Evolutionary conservation across 176 grass and related monocot genomes (phyloP), one percentile per base, ranked within the genome.

Genomic region (Cenchrus purpureus): DNA sequence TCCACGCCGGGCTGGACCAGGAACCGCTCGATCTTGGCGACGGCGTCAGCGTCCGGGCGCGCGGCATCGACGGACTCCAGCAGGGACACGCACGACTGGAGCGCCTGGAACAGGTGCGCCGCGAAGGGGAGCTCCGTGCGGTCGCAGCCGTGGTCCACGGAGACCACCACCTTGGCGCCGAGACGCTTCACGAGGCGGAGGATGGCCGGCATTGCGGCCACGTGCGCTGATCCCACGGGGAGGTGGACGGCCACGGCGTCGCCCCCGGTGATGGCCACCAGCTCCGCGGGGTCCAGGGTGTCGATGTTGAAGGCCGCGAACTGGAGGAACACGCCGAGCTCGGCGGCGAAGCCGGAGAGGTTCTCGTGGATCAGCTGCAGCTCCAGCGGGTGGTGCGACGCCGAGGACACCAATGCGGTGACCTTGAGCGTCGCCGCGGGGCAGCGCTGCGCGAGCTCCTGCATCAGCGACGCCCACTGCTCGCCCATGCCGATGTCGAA

Each of bases 391-490:
- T 93, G 79, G 87, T 93, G 87, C 75, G 89, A 91, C 40, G 87
- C 74, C 48, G 87, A 45, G 0, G 93, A 89, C 60, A 98, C 90
- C 82, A 98, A 95, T 68, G 91, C 93, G 0, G 93, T 95, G 5
- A 98, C 82, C 86, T 92, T 94, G 71, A 98, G 91, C 51, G 77
- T 66, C 15, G 80, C 50, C 4, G 88, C 86, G 57, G 87, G 87
- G 76, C 81, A 68, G 56, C 77, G 80, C 72, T 91, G 91, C 55
- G 96, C 96, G 46, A 98, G 87, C 80, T 98, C 96, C 34, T 98
- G 96, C 87, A 98, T 90, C 49, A 98, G 94, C 37, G 96, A 93
- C 10, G 96, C 91, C 96, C 96, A 98, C 78, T 98, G 96, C 76
- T 88, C 93, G 71, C 96, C 96, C 78, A 95, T 85, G 6, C 93